Evolutionary conservation across 148 eudicot genomes (phyloP).

Genomic region (Vaccinium myrtillus): DNA sequence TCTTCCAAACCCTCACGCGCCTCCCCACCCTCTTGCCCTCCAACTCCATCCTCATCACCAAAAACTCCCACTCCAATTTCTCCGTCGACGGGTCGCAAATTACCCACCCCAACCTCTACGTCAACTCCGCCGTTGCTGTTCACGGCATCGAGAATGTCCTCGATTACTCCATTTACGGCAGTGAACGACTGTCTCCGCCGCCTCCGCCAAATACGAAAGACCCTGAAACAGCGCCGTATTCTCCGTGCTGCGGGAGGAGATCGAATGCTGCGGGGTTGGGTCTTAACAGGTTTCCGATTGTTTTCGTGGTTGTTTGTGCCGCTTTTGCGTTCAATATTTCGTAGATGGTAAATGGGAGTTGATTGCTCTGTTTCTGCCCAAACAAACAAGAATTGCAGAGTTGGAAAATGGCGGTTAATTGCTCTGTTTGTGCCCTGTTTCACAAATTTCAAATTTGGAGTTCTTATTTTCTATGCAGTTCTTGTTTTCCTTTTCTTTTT

Average conservation of each 20-base stretch:
- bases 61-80: conserved; percentile 36
- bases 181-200: background rate
- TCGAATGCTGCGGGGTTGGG: conserved; percentile 4
- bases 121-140: conserved; percentile 29
- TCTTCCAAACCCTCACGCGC: conserved; percentile 22
- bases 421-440: background rate
- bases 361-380: background rate
- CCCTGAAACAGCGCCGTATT: background rate
- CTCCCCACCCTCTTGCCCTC: conserved; percentile 50
- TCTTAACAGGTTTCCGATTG: background rate
- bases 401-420: no score
- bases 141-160: conserved; percentile 42
- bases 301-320: background rate
- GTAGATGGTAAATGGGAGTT: background rate
- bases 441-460: no score
- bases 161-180: conserved; percentile 29
- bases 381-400: no score
- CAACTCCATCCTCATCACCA: conserved; percentile 36
- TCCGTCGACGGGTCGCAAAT: conserved; percentile 33
- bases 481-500: no score
- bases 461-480: no score
- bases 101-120: conserved; percentile 42
- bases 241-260: background rate
- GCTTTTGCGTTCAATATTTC: background rate
- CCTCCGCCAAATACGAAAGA: background rate